Conservation (phyloP, 169 alveolate genomes). For the Plasmodium cynomolgi region DNA sequence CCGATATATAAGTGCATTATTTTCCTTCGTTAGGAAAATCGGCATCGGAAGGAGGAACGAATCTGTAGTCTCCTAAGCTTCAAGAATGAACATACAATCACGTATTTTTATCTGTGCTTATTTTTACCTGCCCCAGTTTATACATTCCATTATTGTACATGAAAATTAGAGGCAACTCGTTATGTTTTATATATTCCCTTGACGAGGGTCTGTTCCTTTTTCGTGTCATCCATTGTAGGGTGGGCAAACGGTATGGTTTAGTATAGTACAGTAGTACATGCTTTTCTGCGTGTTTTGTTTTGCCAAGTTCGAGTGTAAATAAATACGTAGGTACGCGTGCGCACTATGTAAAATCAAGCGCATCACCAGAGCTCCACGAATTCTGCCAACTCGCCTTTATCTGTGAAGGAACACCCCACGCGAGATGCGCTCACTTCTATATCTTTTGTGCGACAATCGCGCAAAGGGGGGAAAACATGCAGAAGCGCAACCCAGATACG, state of each 20-base stretch:
- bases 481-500: neutral
- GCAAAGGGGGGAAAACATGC: neutral
- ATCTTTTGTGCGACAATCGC: neutral
- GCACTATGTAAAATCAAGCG: neutral
- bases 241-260: neutral
- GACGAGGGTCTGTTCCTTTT: neutral
- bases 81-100: neutral
- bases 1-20: neutral
- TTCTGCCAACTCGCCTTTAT: neutral
- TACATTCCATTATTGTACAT: neutral
- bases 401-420: neutral
- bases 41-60: neutral
- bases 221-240: neutral
- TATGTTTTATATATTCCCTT: neutral
- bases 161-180: neutral
- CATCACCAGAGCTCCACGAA: neutral
- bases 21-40: neutral
- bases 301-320: neutral
- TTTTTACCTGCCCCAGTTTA: neutral
- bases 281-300: neutral
- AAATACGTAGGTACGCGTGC: neutral
- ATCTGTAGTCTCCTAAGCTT: neutral
- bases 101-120: neutral
- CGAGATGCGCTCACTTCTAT: neutral
- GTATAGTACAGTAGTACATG: neutral